Evolutionary conservation across 106 monocot species (phyloP).

Genomic region (Chionographis japonica): DNA sequence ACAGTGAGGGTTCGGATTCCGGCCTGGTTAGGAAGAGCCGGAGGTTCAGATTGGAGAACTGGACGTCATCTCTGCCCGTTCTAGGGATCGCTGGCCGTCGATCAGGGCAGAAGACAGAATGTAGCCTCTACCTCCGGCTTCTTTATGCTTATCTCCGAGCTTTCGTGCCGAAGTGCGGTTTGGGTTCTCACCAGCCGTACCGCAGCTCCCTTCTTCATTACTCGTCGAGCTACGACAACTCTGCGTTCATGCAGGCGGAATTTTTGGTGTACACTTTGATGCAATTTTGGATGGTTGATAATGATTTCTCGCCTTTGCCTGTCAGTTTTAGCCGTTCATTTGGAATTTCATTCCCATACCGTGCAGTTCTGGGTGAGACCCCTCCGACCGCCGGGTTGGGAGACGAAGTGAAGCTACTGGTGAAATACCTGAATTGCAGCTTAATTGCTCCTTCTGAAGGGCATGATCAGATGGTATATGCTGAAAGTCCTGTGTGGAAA

Average conservation of each 20-base stretch:
- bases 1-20: constrained; percentile 13
- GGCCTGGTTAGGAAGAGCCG: constrained; percentile 17
- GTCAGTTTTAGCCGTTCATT: constrained; percentile 31
- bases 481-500: constrained; percentile 16
- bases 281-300: constrained; percentile 89
- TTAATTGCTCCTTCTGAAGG: constrained; percentile 8
- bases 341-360: constrained; percentile 38
- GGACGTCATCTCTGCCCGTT: constrained; percentile 55
- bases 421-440: constrained; percentile 60
- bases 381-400: constrained; percentile 73
- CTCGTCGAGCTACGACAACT: constrained; percentile 34
- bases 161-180: constrained; percentile 52
- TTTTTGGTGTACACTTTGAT: constrained; percentile 70
- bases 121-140: constrained; percentile 57
- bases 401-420: constrained; percentile 53
- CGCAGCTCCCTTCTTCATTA: constrained; percentile 76
- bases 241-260: constrained; percentile 53
- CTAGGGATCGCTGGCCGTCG: constrained; percentile 20
- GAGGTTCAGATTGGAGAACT: constrained; percentile 51
- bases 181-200: constrained; percentile 42
- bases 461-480: constrained; percentile 9
- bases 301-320: constrained; percentile 84
- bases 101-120: constrained; percentile 41
- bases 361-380: constrained; percentile 29
- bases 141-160: constrained; percentile 58